phyloP scores from a whole-genome alignment of 208 protist species.

The Polymyxa betae region DNA sequence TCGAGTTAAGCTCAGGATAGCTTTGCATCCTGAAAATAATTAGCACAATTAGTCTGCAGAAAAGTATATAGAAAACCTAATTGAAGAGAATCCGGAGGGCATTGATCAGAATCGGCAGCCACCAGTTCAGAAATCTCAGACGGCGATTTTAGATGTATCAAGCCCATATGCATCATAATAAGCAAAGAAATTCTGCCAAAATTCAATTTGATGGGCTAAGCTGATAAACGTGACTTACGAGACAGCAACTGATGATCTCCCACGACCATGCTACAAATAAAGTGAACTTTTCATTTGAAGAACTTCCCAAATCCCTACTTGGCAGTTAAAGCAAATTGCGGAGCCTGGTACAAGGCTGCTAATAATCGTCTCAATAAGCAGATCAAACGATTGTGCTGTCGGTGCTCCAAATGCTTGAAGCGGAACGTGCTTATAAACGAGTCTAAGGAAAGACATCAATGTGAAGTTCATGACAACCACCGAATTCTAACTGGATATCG shows the following conservation, averaged over 20 bases:
- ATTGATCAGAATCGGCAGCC: neutral
- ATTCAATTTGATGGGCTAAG: neutral
- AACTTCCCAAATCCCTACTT: neutral
- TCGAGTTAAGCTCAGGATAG: conserved; percentile 27
- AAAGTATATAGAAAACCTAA: neutral
- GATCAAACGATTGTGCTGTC: conserved; percentile 17
- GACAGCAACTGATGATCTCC: neutral
- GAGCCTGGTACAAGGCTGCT: conserved; percentile 4
- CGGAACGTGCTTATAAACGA: conserved; percentile 46
- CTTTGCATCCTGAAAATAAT: conserved; percentile 4
- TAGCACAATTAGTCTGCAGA: neutral
- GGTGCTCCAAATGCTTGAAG: conserved; percentile 15
- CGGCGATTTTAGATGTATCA: neutral
- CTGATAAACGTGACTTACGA: neutral
- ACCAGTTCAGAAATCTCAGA: neutral
- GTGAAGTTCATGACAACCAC: neutral
- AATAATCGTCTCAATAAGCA: conserved; percentile 31
- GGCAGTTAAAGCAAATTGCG: conserved; percentile 17
- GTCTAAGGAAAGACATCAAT: neutral
- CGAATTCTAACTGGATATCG: neutral
- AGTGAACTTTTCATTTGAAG: neutral
- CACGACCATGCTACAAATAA: conserved; percentile 19
- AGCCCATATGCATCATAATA: conserved; percentile 48
- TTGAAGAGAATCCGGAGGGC: neutral
- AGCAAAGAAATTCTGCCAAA: neutral